Conservation (phyloP, 331 rosid species). For the Phaseolus coccineus region DNA sequence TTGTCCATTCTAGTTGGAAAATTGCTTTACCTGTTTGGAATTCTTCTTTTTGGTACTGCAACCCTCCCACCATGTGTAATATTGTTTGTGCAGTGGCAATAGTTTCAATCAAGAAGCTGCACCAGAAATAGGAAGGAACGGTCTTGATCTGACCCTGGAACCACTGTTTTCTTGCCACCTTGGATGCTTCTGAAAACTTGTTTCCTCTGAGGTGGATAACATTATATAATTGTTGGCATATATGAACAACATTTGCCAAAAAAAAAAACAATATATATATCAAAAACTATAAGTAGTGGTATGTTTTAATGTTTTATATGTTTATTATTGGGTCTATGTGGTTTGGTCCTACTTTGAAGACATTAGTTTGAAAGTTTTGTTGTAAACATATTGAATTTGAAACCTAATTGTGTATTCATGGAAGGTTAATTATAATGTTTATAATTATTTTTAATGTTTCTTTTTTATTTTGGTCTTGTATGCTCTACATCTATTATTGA, state of each 20-base stretch:
- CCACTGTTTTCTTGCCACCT: constrained; percentile 61
- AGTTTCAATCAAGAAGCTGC: constrained; percentile 50
- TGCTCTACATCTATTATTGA: no score
- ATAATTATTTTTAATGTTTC: no score
- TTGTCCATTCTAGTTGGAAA: not conserved
- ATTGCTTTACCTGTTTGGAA: not conserved
- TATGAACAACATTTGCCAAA: not conserved
- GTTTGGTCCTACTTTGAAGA: constrained; percentile 14
- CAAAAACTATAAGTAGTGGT: constrained; percentile 8
- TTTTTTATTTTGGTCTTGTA: no score
- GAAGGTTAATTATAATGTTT: not conserved
- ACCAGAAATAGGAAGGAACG: constrained; percentile 60
- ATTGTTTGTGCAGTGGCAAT: constrained; percentile 55
- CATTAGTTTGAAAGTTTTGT: not conserved
- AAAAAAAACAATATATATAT: not conserved
- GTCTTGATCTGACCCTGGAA: constrained; percentile 75
- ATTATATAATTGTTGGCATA: constrained; percentile 3
- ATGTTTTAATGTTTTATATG: constrained; percentile 10
- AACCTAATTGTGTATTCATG: not conserved
- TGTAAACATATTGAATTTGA: constrained; percentile 28
- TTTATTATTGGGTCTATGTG: not conserved
- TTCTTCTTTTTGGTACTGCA: not conserved
- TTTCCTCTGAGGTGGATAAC: not conserved
- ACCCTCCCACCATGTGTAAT: not conserved
- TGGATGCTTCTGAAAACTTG: constrained; percentile 51